These are phyloP conservation scores for Wallacemonas sp. DNA, from an alignment of 208 protist genomes.

Conservation along the genomic window DNA sequence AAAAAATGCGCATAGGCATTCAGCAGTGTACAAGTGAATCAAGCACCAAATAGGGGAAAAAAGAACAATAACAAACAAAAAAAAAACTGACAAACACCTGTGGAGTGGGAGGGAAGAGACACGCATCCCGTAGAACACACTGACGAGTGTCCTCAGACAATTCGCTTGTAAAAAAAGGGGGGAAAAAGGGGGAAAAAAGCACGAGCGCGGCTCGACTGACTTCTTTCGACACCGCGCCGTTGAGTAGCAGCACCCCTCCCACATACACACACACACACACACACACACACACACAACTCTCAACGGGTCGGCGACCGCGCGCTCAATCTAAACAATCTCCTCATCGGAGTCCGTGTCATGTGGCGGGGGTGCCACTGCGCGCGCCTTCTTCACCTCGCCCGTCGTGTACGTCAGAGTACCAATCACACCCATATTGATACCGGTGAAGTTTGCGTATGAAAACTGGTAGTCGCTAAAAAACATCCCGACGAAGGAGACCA, in stretches of 20 bases:
- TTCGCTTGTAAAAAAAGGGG: too few relatives aligned
- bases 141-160: too few relatives aligned
- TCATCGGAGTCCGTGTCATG: not conserved
- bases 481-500: slow-evolving; percentile 54
- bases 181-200: too few relatives aligned
- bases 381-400: slow-evolving; percentile 33
- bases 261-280: too few relatives aligned
- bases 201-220: too few relatives aligned
- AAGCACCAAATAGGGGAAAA: not conserved
- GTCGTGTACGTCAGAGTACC: slow-evolving; percentile 46
- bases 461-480: slow-evolving; percentile 55
- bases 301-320: not conserved
- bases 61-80: not conserved
- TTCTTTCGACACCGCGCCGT: too few relatives aligned
- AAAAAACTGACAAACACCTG: too few relatives aligned
- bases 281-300: slow-evolving; percentile 11
- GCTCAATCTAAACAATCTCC: slow-evolving; percentile 5
- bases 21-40: too few relatives aligned
- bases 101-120: too few relatives aligned
- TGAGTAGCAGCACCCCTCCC: too few relatives aligned
- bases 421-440: slow-evolving; percentile 42
- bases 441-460: slow-evolving; percentile 29
- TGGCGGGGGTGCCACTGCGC: too few relatives aligned
- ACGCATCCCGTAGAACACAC: too few relatives aligned
- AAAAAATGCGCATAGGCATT: not conserved